Evolutionary conservation across 2,329 filamentous ascomycete species (phyloP).

Genomic region (Phaeosphaeriaceae sp.): DNA sequence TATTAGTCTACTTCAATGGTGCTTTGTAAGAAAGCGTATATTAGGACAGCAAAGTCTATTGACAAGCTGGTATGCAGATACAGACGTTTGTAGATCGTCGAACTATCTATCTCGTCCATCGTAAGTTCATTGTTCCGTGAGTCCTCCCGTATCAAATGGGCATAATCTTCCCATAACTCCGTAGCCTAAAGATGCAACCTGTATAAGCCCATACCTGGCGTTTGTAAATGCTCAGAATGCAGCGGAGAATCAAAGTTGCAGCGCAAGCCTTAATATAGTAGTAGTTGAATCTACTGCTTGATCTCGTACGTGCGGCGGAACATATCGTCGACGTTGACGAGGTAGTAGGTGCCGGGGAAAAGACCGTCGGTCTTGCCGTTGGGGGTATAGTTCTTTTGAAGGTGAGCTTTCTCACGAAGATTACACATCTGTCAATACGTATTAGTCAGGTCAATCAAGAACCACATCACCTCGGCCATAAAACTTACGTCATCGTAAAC

Average conservation of each 20-base stretch:
- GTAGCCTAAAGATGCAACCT: conserved; percentile 26
- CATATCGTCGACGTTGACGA: conserved; percentile 58
- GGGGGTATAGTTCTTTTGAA: conserved; percentile 58
- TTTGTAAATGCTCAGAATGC: conserved; percentile 46
- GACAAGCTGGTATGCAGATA: conserved; percentile 8
- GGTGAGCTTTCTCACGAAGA: conserved; percentile 57
- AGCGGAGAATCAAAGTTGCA: conserved; percentile 33
- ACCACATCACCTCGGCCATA: conserved; percentile 16
- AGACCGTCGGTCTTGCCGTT: conserved; percentile 53
- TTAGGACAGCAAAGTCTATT: conserved; percentile 16
- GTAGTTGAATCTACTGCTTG: conserved; percentile 50
- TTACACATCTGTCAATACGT: conserved; percentile 54
- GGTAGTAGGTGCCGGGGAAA: conserved; percentile 58
- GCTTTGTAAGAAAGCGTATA: conserved; percentile 14
- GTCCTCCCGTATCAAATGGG: not conserved
- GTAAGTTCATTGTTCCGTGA: conserved; percentile 16
- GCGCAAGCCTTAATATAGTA: conserved; percentile 7
- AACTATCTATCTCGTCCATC: conserved; percentile 16
- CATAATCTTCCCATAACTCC: conserved; percentile 21
- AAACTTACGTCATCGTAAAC: conserved; percentile 55
- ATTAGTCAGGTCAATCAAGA: conserved; percentile 32
- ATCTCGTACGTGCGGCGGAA: conserved; percentile 58
- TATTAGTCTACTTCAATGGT: conserved; percentile 24
- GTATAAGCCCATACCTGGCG: conserved; percentile 39
- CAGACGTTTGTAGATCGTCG: conserved; percentile 16